Percentiles rank a stretch among this genome's conserved stretches.
Evolutionary conservation across 805 yeast genomes (phyloP).

Genomic region (Candida gorgasii): DNA sequence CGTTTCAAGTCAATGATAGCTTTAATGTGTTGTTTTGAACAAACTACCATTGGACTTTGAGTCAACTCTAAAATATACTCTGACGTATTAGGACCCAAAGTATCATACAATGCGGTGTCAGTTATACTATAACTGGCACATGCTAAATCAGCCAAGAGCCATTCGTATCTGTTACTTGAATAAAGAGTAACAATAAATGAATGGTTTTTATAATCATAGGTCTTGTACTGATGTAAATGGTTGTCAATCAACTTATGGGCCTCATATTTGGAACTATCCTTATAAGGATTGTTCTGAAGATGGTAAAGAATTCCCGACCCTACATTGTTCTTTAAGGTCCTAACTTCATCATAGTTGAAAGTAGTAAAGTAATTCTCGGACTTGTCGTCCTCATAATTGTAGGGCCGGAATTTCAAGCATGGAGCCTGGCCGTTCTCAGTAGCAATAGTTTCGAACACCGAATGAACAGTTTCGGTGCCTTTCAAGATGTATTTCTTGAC

Average conservation of each 20-base stretch:
- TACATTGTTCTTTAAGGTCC: slow-evolving; percentile 43
- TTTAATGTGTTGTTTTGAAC: slow-evolving; percentile 52
- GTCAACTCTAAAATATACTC: slow-evolving; percentile 34
- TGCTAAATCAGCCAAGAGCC: slow-evolving; percentile 39
- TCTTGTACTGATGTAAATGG: slow-evolving; percentile 27
- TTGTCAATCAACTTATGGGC: slow-evolving; percentile 29
- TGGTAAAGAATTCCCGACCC: slow-evolving; percentile 53
- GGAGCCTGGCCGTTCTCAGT: slow-evolving; percentile 25
- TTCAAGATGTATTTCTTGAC: slow-evolving; percentile 30
- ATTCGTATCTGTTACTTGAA: slow-evolving; percentile 37
- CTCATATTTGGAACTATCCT: slow-evolving; percentile 20
- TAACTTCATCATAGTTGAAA: slow-evolving; percentile 44
- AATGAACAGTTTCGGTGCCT: slow-evolving; percentile 38
- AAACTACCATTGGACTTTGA: slow-evolving; percentile 47
- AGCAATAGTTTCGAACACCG: slow-evolving; percentile 29
- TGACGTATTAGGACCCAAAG: slow-evolving; percentile 38
- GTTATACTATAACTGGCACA: slow-evolving; percentile 34
- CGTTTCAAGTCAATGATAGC: slow-evolving; percentile 48
- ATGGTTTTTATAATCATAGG: slow-evolving; percentile 24
- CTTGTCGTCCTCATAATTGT: slow-evolving; percentile 31
- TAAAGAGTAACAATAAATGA: slow-evolving; percentile 35
- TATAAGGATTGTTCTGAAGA: slow-evolving; percentile 31
- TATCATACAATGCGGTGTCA: slow-evolving; percentile 42
- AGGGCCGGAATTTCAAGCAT: slow-evolving; percentile 40
- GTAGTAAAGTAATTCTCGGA: slow-evolving; percentile 39